Evolutionary conservation across 2,329 filamentous ascomycete genomes (phyloP).

Genomic region (Fusarium sp.): DNA sequence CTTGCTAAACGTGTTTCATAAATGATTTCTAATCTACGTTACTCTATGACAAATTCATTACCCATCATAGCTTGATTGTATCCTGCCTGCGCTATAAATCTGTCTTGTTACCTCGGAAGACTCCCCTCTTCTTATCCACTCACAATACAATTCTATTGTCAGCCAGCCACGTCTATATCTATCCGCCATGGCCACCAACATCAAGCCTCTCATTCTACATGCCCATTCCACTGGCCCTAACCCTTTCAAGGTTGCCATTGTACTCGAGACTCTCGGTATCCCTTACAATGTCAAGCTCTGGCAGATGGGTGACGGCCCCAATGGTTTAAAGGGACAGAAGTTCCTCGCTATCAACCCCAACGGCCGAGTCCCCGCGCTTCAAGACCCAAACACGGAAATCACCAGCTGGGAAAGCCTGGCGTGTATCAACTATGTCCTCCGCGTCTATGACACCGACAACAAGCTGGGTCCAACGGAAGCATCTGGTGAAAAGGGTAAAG

Average conservation of each 20-base stretch:
- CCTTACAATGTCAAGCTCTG: conserved; percentile 44
- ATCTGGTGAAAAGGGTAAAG: conserved; percentile 14
- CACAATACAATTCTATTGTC: too few species aligned
- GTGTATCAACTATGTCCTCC: conserved; percentile 38
- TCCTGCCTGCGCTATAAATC: too few species aligned
- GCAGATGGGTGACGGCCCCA: conserved; percentile 11
- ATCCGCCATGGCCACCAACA: conserved; percentile 2
- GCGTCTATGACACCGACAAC: conserved; percentile 34
- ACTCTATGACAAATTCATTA: too few species aligned
- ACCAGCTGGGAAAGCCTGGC: conserved; percentile 45
- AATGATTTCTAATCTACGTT: too few species aligned
- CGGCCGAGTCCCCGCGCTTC: conserved; percentile 46
- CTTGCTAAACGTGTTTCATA: too few species aligned
- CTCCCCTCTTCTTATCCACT: too few species aligned
- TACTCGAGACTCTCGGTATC: conserved; percentile 47
- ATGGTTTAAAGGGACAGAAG: conserved; percentile 43
- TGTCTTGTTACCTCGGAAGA: too few species aligned
- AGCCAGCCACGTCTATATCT: not conserved
- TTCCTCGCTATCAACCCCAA: conserved; percentile 49
- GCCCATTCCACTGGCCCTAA: conserved; percentile 33
- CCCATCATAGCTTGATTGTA: too few species aligned
- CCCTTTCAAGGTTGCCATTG: conserved; percentile 43
- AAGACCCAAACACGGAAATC: conserved; percentile 49
- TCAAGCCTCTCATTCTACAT: conserved; percentile 17
- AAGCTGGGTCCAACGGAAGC: conserved; percentile 13